Evolutionary conservation across 2,329 filamentous ascomycete species (phyloP), one percentile per base, ranked within the genome.

Genomic region (Ophiocordyceps unilateralis): DNA sequence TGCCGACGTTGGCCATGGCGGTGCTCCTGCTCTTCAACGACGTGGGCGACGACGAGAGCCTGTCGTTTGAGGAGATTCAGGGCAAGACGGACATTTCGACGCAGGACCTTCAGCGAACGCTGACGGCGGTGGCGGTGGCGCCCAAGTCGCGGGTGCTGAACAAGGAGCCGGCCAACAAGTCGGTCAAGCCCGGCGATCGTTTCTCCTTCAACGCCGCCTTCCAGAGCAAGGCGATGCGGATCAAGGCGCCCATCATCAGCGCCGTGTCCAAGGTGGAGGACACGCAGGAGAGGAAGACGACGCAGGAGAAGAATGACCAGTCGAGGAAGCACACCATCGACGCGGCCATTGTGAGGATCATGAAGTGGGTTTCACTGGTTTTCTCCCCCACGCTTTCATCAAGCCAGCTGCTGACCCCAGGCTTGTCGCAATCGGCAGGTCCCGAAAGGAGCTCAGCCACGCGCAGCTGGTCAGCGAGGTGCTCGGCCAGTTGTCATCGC

Each of bases 1-100:
- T 93, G 19, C 82, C 87, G 1, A 96, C 91, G 0, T 91, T 91
- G 57, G 86, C 80, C 52, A 94, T 96, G 84, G 66, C 95, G 19
- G 78, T 96, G 21, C 63, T 98, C 19, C 60, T 93, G 39, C 74
- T 95, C 0, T 98, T 96, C 70, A 96, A 96, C 54, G 78, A 89
- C 32, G 54, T 93, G 0, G 57, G 57, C 2, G 66, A 72, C 6
- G 67, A 58, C 24, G 61, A 68, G 49, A 66, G 61, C 40, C 58
- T 80, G 15, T 64, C 67, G 0, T 75, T 78, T 43, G 83, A 91
- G 44, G 84, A 94, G 48, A 91, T 96, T 23, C 82, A 91, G 56
- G 78, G 76, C 6, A 72, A 72, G 50, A 94, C 88, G 1, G 83
- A 81, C 50, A 93, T 96, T 23, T 78, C 86, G 0, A 63, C 69